phyloP scores from a whole-genome alignment of 2,329 filamentous ascomycete species.

The Aspergillus sp. region DNA sequence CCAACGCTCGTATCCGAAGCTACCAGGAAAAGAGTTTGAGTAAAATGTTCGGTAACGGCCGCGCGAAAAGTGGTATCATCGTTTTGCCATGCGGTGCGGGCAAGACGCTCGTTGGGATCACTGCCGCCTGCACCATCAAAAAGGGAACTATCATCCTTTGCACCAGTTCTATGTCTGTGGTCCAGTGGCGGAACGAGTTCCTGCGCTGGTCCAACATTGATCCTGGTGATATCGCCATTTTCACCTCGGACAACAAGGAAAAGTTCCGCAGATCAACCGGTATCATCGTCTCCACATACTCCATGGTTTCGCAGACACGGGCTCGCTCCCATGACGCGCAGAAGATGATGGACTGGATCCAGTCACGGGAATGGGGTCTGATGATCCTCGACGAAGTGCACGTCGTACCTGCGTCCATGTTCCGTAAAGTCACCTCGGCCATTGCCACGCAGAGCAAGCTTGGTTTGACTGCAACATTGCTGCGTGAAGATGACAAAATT shows the following conservation, averaged over 20 bases:
- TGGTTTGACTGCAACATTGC: slow-evolving; percentile 85
- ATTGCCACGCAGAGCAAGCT: slow-evolving; percentile 96
- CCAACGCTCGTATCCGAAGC: slow-evolving; percentile 82
- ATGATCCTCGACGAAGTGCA: slow-evolving; percentile 98
- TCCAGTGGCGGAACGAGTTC: slow-evolving; percentile 96
- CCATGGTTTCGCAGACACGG: slow-evolving; percentile 93
- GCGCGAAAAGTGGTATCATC: slow-evolving; percentile 95
- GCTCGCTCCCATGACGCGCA: slow-evolving; percentile 87
- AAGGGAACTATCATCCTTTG: slow-evolving; percentile 94
- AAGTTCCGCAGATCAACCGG: slow-evolving; percentile 84
- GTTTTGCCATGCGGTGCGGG: slow-evolving; percentile 94
- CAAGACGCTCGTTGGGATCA: slow-evolving; percentile 97
- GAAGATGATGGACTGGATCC: slow-evolving; percentile 96
- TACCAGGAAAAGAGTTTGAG: slow-evolving; percentile 97
- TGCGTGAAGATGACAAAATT: slow-evolving; percentile 98
- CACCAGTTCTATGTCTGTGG: slow-evolving; percentile 96
- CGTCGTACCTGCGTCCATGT: slow-evolving; percentile 95
- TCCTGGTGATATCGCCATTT: slow-evolving; percentile 87
- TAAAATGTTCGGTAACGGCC: slow-evolving; percentile 99
- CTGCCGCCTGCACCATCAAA: slow-evolving; percentile 94
- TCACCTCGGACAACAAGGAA: slow-evolving; percentile 90
- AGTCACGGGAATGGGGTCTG: slow-evolving; percentile 87
- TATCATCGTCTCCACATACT: slow-evolving; percentile 96
- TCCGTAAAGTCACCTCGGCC: slow-evolving; percentile 85
- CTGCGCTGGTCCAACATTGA: slow-evolving; percentile 99